Base-by-base conservation (phyloP, 2,329 filamentous ascomycete species). In the Beauveria sp. region DNA sequence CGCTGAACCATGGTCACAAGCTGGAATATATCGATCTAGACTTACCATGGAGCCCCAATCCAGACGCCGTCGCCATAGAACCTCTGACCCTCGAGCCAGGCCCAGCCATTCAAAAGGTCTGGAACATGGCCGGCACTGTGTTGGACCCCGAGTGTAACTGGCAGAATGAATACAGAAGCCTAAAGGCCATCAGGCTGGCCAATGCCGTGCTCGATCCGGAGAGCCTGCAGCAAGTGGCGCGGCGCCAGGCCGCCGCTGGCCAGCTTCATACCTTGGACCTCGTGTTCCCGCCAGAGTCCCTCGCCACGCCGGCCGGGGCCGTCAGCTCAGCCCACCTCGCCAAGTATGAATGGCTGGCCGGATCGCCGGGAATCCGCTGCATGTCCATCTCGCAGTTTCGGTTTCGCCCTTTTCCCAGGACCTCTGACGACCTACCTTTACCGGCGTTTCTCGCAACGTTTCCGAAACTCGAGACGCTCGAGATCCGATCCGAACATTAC, bases 321-420 rank as follows among this genome's bases (percentile, higher is more conserved):
- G 55, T 56, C n/a, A 71, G 70, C 60, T 62, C 64, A 12, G 61
- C 68, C 16, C 71, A 75, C 59, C 65, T 77, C 14, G 56, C 66
- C 18, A 65, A 67, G 1, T 72, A 73, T 61, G 64, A 63, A 7
- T 78, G 76, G 75, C 67, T 78, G 2, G 67, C 69, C 16, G 75
- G 75, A 42, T 66, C 69, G 1, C 48, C 66, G 22, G 72, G 68
- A 2, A 73, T 78, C 31, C 69, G 64, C 45, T 69, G 67, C 40
- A 67, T 78, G 2, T 73, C 73, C 4, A 51, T 77, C 31, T 73
- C 69, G 46, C 63, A 71, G 34, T 76, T 77, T 53, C 66, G 68
- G 38, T 76, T 77, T 64, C 66, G 65, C 51, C 55, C 63, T 3
- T 68, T 69, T n/a, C 69, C 72, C 4, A 64, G 60, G 22, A 67